A percentile compares a stretch with the other conserved stretches of the same genome.
Evolutionary conservation across 1,139 yeast species (phyloP).

Genomic region (Diutina sp.): DNA sequence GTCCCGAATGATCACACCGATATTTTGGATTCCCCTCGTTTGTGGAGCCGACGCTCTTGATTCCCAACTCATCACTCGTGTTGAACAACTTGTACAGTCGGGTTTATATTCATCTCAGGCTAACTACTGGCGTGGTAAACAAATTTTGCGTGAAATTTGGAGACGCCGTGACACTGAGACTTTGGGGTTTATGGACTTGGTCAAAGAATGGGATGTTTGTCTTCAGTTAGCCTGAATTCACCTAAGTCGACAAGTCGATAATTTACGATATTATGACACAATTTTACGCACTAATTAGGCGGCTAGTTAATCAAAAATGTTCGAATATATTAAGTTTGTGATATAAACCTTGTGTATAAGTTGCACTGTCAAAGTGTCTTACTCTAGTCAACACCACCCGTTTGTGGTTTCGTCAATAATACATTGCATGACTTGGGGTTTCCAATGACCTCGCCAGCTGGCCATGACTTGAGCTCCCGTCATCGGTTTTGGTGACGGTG

Average conservation of each 20-base stretch:
- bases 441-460: not conserved
- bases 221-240: slow-evolving; percentile 19
- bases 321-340: not conserved
- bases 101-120: slow-evolving; percentile 4
- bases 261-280: not conserved
- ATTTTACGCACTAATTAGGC: no score
- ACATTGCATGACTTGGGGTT: not conserved
- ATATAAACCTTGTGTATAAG: not conserved
- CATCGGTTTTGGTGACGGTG: not conserved
- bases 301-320: not conserved
- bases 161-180: slow-evolving; percentile 27
- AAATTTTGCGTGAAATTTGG: slow-evolving; percentile 41
- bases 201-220: slow-evolving; percentile 40
- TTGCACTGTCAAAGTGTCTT: not conserved
- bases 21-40: slow-evolving; percentile 37
- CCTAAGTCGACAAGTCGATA: not conserved
- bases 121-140: slow-evolving; percentile 44
- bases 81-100: not conserved
- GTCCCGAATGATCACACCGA: slow-evolving; percentile 15
- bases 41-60: slow-evolving; percentile 27
- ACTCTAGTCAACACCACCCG: not conserved
- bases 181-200: slow-evolving; percentile 39
- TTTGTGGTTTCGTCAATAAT: not conserved
- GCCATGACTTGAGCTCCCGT: not conserved
- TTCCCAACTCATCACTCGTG: not conserved